Evolutionary conservation across 148 eudicot genomes (phyloP).

Genomic region (Heliosperma pusillum): DNA sequence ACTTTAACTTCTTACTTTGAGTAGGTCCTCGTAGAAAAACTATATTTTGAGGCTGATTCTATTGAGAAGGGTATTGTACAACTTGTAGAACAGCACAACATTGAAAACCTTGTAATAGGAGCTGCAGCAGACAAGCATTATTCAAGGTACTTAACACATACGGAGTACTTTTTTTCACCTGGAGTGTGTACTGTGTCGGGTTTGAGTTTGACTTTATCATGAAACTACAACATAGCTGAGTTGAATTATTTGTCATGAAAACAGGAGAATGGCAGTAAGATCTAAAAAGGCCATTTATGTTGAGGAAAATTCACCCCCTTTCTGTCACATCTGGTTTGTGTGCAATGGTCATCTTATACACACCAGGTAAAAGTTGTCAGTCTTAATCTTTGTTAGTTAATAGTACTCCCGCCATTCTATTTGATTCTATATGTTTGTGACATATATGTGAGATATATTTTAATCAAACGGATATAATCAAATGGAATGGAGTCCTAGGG

Average conservation of each 20-base stretch:
- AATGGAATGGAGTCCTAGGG: too few species aligned
- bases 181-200: neutral
- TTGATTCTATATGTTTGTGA: too few species aligned
- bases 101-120: constrained; percentile 80
- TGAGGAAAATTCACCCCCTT: constrained; percentile 49
- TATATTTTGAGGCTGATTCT: constrained; percentile 43
- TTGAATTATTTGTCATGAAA: constrained; percentile 14
- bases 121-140: constrained; percentile 62
- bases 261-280: constrained; percentile 66
- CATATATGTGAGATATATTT: too few species aligned
- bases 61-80: constrained; percentile 77
- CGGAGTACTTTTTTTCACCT: neutral
- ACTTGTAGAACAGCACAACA: constrained; percentile 47
- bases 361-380: constrained; percentile 44
- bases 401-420: too few species aligned
- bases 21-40: constrained; percentile 49
- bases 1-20: neutral
- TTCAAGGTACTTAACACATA: constrained; percentile 41
- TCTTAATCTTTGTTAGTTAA: neutral
- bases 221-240: neutral
- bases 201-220: neutral
- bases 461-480: too few species aligned
- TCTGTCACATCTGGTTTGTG: constrained; percentile 72
- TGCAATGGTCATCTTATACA: constrained; percentile 66
- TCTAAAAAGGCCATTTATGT: constrained; percentile 80